Evolutionary conservation across 2,329 filamentous ascomycete genomes (phyloP), one percentile per base, ranked within the genome.

Genomic region (Cryphonectria parasitica): DNA sequence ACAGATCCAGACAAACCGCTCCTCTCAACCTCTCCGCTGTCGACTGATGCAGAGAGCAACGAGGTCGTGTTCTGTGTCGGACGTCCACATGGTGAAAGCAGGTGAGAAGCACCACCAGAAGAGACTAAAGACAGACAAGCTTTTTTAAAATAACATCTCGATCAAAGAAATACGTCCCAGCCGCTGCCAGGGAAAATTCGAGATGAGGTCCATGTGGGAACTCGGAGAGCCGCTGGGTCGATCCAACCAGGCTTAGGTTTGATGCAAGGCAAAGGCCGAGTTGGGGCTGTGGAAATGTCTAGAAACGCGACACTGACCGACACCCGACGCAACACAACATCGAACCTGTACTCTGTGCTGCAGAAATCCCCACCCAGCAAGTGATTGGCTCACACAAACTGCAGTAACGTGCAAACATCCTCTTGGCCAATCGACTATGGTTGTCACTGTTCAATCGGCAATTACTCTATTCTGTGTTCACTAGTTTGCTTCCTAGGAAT

Each of bases 261-360:
- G 22, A 7, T 34, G 36, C 36, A 36, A 34, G 31, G 31, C 58
- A 34, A 34, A n/a, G 19, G 7, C 61, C 13, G n/a, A 2, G 2
- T 1, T 6, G 19, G 11, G 11, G 61, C 61, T 19, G 39, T 64
- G 25, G 63, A 64, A 64, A 45, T 64, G 3, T 64, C 63, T 64
- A 49, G 63, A 64, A 64, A 36, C 43, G 58, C 58, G 34, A 61
- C 31, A 39, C 63, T 28, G 63, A 64, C 63, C 43, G 63, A 64
- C 63, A 64, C 34, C 63, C 63, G 63, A 22, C 19, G 34, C 19
- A 34, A 61, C 34, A 39, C 58, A 39, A 39, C 58, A 22, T 22
- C 43, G 6, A 49, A n/a, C 19, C 45, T n/a, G 43, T 45, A 17
- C 43, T 7, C 43, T 7, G 43, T 45, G 7, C 22, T n/a, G 19